Base-by-base conservation (phyloP, 192 early-diverging fungal genomes). In the Umbelopsis sp. region DNA sequence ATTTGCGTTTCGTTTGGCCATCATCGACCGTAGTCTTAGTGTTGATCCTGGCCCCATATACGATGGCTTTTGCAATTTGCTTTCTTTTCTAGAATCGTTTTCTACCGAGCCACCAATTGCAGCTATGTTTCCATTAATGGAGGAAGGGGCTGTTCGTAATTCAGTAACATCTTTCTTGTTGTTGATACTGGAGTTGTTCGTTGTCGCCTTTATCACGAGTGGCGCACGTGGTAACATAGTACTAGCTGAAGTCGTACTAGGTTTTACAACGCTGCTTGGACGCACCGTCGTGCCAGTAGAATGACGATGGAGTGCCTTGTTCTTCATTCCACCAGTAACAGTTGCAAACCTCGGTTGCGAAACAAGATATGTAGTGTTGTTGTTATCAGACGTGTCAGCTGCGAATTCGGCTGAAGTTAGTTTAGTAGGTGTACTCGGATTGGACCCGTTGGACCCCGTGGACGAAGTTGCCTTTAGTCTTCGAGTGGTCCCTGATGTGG, bases 31-130 rank as follows among this genome's bases (percentile, higher is more conserved):
- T 45, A 77, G 29, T 50, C 76, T 68, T n/a, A 77, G 45, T 3
- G 76, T 77, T 9, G 76, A 77, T 11, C 76, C 76, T 45, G 76
- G 76, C 3, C 76, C 76, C 52, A 62, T 62, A 62, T 62, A 62
- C 16, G 56, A 62, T 20, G 56, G 56, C 56, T 62, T 62, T 32
- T 62, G 56, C 34, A 62, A 62, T 62, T 62, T 62, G 29, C 56
- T 62, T n/a, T 62, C 56, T 62, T 62, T 62, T 34, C 56, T 62
- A 32, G 29, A 14, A 20, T 62, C 56, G 34, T 62, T 62, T 34
- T 62, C 56, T 62, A 62, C 56, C 17, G 56, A 36, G 17, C 26
- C 56, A 34, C 26, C 31, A 32, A 2, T 34, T 11, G 26, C 5
- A 62, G 1, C n/a, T 62, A 24, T 25, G 12, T 26, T 12, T 9